Percentiles rank a stretch among this genome's conserved stretches.
phyloP scores from a whole-genome alignment of 805 yeast genomes.

The Wickerhamiella spandovensis region DNA sequence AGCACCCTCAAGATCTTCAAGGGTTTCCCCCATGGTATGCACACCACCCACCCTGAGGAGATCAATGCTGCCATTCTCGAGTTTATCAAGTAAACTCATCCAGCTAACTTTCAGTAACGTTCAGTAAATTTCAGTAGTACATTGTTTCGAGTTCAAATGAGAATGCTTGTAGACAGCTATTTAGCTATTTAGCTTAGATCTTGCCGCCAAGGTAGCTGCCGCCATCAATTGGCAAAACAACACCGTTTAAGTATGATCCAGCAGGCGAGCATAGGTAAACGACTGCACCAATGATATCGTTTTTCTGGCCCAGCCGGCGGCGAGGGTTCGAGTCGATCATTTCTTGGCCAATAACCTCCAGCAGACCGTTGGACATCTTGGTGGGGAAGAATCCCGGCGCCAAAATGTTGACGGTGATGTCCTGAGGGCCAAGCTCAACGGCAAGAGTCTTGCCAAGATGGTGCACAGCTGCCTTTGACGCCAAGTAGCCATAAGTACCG shows the following conservation, averaged over 20 bases:
- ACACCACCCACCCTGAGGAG: constrained; percentile 18
- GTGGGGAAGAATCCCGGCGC: constrained; percentile 73
- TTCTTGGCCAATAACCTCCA: constrained; percentile 41
- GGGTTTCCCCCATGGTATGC: constrained; percentile 9
- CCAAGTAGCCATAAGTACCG: constrained; percentile 57
- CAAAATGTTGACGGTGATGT: constrained; percentile 54
- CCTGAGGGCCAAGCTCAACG: constrained; percentile 47
- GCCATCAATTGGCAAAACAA: constrained; percentile 58
- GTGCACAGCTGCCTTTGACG: constrained; percentile 64
- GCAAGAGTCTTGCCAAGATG: constrained; percentile 56
- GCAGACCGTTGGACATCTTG: constrained; percentile 56
- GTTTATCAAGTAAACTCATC: constrained; percentile 1
- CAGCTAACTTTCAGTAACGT: too few species aligned
- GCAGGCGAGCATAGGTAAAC: constrained; percentile 45
- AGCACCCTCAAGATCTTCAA: constrained; percentile 4
- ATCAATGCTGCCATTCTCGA: constrained; percentile 7
- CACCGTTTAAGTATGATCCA: constrained; percentile 51
- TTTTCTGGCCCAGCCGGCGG: constrained; percentile 45
- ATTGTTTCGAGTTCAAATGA: too few species aligned
- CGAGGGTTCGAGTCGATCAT: constrained; percentile 44
- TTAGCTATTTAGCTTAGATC: constrained; percentile 8
- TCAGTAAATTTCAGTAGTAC: too few species aligned
- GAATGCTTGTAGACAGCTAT: not conserved
- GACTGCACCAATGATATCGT: constrained; percentile 43
- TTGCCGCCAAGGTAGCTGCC: constrained; percentile 38